Evolutionary conservation across 495 filamentous ascomycete species (phyloP), one percentile per base, ranked within the genome.

Genomic region (Bathelium albidoporum): DNA sequence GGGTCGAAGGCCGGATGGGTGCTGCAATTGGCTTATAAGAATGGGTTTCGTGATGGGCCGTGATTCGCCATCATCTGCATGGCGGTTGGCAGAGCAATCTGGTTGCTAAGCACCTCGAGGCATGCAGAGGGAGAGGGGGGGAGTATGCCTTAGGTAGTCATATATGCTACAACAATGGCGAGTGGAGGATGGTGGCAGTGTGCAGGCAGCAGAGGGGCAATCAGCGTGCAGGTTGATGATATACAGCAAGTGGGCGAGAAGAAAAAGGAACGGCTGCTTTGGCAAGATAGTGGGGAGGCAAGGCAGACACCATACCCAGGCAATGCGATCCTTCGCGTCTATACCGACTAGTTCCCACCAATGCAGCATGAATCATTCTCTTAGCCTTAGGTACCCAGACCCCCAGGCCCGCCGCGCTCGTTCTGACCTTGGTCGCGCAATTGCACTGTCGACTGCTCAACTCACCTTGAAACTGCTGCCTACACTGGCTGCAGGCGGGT

Each of bases 301-400:
- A 55, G 22, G 49, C 49, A 55, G 5, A 7, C 49, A 29, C 24
- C 24, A 29, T 2, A 26, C 49, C 5, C 16, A 20, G 44, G 14
- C 36, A 49, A 49, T 49, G 20, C 49, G 24, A 55, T 55, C 49
- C 49, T 55, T 55, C 49, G 49, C 49, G 49, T 55, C 49, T 55
- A 55, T 28, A 11, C 7, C n/a, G n/a, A n/a, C n/a, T n/a, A n/a
- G n/a, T n/a, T n/a, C n/a, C n/a, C 20, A 55, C 49, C 49, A 55
- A 55, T 55, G 49, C 49, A 55, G 11, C 43, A 49, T 49, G 43
- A 49, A 10, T 49, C 43, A 49, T 49, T 18, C 20, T 20, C 11
- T 18, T 20, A 20, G 49, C 49, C 49, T 12, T n/a, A n/a, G n/a
- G n/a, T n/a, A n/a, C n/a, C n/a, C n/a, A n/a, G n/a, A n/a, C n/a